Evolutionary conservation across 106 monocot genomes (phyloP).

Genomic region (Hemerocallis citrina): DNA sequence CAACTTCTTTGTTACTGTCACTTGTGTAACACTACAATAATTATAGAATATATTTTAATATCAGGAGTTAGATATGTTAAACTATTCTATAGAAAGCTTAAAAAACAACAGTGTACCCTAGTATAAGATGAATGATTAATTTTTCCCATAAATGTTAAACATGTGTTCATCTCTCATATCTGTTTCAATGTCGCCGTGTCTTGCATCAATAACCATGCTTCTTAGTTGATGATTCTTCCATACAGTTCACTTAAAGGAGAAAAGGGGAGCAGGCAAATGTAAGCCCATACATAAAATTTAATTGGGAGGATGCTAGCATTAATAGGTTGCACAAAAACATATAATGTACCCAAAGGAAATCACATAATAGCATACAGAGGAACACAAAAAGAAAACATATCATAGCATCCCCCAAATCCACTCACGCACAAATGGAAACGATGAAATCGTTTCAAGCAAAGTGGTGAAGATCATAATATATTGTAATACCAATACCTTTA

Average conservation of each 20-base stretch:
- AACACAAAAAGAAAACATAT: neutral
- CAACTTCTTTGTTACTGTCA: too few species aligned
- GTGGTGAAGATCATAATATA: neutral
- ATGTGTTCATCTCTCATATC: too few species aligned
- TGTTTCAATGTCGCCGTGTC: too few species aligned
- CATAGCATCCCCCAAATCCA: neutral
- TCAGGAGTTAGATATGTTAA: too few species aligned
- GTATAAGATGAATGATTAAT: too few species aligned
- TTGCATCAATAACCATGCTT: too few species aligned
- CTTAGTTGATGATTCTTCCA: neutral
- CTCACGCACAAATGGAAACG: neutral
- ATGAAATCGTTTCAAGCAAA: neutral
- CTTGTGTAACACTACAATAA: too few species aligned
- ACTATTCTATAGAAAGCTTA: too few species aligned
- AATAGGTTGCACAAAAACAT: neutral
- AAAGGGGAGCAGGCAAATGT: neutral
- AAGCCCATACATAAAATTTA: neutral
- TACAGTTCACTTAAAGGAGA: neutral
- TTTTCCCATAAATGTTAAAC: too few species aligned
- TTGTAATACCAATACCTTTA: constrained; percentile 48
- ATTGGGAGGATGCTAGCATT: neutral
- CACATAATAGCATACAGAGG: neutral
- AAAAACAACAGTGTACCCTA: too few species aligned
- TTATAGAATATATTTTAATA: too few species aligned
- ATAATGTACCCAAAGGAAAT: too few species aligned